Evolutionary conservation across 768 basidiomycete genomes (phyloP).

Genomic region (Scleroderma bovista): DNA sequence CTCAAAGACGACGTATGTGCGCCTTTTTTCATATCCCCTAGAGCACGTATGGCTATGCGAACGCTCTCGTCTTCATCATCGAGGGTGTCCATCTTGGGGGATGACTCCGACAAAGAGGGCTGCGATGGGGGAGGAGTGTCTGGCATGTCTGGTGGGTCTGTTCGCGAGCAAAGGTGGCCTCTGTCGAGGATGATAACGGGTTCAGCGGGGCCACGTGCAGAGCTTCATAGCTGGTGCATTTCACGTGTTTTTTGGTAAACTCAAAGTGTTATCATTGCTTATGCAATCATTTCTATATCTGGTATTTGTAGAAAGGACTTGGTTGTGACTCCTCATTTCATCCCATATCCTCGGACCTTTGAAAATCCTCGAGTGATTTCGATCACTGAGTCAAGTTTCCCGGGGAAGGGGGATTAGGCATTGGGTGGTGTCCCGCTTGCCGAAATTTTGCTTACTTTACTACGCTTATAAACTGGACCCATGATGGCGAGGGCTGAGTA

Average conservation of each 20-base stretch:
- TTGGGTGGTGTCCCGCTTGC: too few relatives aligned
- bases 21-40: conserved; percentile 72
- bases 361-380: too few relatives aligned
- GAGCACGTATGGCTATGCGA: conserved; percentile 69
- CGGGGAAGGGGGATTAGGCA: too few relatives aligned
- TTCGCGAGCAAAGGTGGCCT: too few relatives aligned
- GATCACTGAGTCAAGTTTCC: too few relatives aligned
- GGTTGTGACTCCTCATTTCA: too few relatives aligned
- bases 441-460: too few relatives aligned
- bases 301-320: neutral
- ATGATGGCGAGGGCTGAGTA: too few relatives aligned
- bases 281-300: neutral
- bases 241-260: neutral
- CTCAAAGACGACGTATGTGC: conserved; percentile 10
- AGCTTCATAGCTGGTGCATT: neutral
- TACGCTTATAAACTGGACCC: too few relatives aligned
- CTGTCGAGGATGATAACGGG: neutral
- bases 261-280: conserved; percentile 4
- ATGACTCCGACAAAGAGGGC: neutral
- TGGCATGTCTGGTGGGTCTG: neutral
- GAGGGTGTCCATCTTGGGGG: conserved; percentile 18
- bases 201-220: neutral
- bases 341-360: too few relatives aligned
- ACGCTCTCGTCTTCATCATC: conserved; percentile 70
- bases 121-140: neutral